A percentile compares a stretch with the other conserved stretches of the same genome.
These are phyloP conservation scores for Biscogniauxia marginata DNA, from an alignment of 2,329 filamentous ascomycete species.

Conservation along the genomic window DNA sequence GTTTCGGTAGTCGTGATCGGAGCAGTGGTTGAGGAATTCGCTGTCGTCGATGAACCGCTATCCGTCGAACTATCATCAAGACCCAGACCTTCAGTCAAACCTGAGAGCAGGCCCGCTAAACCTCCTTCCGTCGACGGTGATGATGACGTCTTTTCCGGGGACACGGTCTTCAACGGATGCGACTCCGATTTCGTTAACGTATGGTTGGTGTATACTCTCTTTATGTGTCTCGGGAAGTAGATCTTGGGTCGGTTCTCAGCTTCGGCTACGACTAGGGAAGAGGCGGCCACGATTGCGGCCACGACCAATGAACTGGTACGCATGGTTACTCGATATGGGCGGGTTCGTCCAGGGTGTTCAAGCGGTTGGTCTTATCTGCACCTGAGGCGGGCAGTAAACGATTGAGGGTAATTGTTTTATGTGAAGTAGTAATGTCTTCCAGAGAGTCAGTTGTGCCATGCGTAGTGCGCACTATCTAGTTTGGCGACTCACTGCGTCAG, in stretches of 20 bases:
- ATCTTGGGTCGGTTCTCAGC: slow-evolving; percentile 38
- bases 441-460: slow-evolving; percentile 14
- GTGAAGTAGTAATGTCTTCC: slow-evolving; percentile 15
- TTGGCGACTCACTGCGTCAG: slow-evolving; percentile 38
- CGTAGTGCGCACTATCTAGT: slow-evolving; percentile 4
- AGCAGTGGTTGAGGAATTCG: slow-evolving; percentile 4
- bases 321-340: slow-evolving; percentile 21
- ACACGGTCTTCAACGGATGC: slow-evolving; percentile 18
- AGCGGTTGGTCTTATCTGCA: neutral
- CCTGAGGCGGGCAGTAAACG: neutral
- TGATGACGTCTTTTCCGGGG: slow-evolving; percentile 12
- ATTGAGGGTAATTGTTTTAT: slow-evolving; percentile 17
- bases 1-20: slow-evolving; percentile 13
- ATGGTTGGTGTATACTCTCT: slow-evolving; percentile 37
- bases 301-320: slow-evolving; percentile 31
- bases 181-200: slow-evolving; percentile 31
- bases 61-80: neutral
- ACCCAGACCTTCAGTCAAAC: slow-evolving; percentile 1
- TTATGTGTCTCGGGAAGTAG: slow-evolving; percentile 44
- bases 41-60: slow-evolving; percentile 9
- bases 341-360: slow-evolving; percentile 4
- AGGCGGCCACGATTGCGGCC: slow-evolving; percentile 37
- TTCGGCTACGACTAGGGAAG: slow-evolving; percentile 37
- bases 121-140: slow-evolving; percentile 25
- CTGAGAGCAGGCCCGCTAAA: neutral